Conservation (phyloP, 1,284 basidiomycete species). For the Melampsora larici-populina region DNA sequence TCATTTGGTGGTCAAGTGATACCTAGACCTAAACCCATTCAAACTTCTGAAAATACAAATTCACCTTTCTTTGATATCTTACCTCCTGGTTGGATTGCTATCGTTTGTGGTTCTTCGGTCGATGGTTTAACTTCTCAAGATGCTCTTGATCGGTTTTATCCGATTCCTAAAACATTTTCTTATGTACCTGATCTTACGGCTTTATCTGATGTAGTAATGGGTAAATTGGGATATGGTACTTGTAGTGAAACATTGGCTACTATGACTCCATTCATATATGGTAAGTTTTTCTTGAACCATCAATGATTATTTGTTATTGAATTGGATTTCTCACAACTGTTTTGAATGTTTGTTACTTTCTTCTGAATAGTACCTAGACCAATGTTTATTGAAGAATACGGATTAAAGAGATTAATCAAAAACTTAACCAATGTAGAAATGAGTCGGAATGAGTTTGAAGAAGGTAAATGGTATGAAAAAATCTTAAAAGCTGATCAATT, state of each 20-base stretch:
- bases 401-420: conserved; percentile 64
- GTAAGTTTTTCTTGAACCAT: conserved; percentile 30
- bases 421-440: conserved; percentile 65
- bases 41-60: background rate
- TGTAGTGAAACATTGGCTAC: conserved; percentile 51
- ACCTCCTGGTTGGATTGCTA: conserved; percentile 70
- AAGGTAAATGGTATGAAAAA: conserved; percentile 65
- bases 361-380: conserved; percentile 64
- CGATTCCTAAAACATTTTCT: conserved; percentile 62
- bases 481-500: conserved; percentile 62
- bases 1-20: conserved; percentile 75
- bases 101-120: conserved; percentile 63
- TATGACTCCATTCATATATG: conserved; percentile 47
- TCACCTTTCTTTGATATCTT: conserved; percentile 52
- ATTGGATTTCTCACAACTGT: background rate
- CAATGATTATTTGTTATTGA: background rate
- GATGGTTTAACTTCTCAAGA: conserved; percentile 57
- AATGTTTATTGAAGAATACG: conserved; percentile 73
- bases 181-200: conserved; percentile 77
- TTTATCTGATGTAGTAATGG: conserved; percentile 68
- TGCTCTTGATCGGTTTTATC: conserved; percentile 56
- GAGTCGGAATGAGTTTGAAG: conserved; percentile 63
- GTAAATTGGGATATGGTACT: conserved; percentile 61
- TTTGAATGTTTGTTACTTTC: background rate
- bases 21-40: conserved; percentile 58